A percentile compares a stretch with the other conserved stretches of the same genome.
Conservation (phyloP, 1,284 basidiomycete genomes). For the Trichosporon sp. region DNA sequence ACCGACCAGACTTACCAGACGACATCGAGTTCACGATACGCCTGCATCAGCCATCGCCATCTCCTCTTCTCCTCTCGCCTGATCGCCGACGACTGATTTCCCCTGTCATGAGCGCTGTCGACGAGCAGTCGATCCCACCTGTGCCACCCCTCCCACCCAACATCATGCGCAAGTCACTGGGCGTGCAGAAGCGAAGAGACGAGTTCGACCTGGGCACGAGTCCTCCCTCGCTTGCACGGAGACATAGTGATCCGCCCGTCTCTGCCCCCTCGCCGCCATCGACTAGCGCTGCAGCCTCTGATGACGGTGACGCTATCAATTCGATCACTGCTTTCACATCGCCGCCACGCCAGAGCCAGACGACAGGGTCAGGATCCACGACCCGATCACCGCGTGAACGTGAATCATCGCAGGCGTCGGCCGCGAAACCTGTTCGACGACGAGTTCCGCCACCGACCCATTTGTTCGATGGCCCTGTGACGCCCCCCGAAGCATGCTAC, state of each 20-base stretch:
- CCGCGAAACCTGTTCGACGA: background rate
- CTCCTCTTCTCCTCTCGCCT: background rate
- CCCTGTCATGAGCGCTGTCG: background rate
- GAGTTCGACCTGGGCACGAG: background rate
- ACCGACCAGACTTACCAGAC: background rate
- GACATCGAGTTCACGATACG: background rate
- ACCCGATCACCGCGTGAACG: background rate
- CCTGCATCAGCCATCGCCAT: background rate
- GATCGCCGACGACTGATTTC: background rate
- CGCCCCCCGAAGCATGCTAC: background rate
- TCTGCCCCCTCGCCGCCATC: background rate
- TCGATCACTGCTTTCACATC: background rate
- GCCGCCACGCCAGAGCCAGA: background rate
- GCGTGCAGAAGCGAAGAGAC: background rate
- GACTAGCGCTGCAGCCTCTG: background rate
- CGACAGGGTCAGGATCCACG: background rate
- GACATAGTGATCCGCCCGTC: background rate
- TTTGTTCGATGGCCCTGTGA: conserved; percentile 1
- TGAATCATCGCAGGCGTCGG: too few relatives aligned
- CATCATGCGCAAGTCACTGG: background rate
- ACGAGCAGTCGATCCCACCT: background rate
- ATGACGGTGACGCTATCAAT: background rate
- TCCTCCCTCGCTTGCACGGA: background rate
- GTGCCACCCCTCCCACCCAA: background rate
- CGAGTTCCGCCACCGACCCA: background rate